These are phyloP conservation scores for Aspergillus asperescens DNA, from an alignment of 495 filamentous ascomycete genomes.

Conservation along the genomic window DNA sequence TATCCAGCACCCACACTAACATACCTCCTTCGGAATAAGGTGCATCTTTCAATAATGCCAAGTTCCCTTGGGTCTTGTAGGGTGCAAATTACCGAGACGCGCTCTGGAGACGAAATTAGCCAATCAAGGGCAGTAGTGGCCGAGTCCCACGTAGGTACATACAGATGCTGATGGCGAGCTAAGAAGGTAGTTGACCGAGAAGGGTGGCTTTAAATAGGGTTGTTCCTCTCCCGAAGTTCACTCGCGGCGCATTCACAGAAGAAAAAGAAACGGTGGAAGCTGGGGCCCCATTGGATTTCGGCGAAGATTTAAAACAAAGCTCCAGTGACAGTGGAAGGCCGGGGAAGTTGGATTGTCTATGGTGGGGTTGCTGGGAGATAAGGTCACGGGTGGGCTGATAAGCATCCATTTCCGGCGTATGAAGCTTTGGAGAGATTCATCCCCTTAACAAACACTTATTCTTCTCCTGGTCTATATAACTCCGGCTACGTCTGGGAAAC, in stretches of 20 bases:
- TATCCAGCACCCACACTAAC: constrained; percentile 18
- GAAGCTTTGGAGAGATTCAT: constrained; percentile 4
- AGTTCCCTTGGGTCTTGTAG: constrained; percentile 13
- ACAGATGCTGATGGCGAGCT: background rate
- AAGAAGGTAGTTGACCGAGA: background rate
- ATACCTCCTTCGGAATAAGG: constrained; percentile 80
- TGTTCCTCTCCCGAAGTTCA: background rate
- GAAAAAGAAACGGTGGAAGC: constrained; percentile 1
- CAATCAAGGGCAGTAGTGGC: constrained; percentile 11
- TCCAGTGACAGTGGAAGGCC: constrained; percentile 11
- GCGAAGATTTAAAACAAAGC: constrained; percentile 1
- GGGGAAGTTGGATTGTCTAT: constrained; percentile 6
- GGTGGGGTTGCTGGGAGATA: constrained; percentile 15
- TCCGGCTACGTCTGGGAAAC: background rate
- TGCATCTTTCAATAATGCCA: constrained; percentile 56
- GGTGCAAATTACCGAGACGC: constrained; percentile 6
- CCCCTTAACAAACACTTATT: constrained; percentile 15
- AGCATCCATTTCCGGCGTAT: constrained; percentile 6
- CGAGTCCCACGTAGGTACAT: background rate
- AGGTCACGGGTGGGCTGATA: constrained; percentile 18
- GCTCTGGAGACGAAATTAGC: constrained; percentile 3
- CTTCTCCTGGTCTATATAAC: background rate
- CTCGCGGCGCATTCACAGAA: background rate
- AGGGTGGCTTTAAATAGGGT: background rate
- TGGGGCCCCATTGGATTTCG: background rate